Percentiles rank a stretch among this genome's conserved stretches.
Evolutionary conservation across 2,329 filamentous ascomycete species (phyloP).

Genomic region (Metarhizium anisopliae): DNA sequence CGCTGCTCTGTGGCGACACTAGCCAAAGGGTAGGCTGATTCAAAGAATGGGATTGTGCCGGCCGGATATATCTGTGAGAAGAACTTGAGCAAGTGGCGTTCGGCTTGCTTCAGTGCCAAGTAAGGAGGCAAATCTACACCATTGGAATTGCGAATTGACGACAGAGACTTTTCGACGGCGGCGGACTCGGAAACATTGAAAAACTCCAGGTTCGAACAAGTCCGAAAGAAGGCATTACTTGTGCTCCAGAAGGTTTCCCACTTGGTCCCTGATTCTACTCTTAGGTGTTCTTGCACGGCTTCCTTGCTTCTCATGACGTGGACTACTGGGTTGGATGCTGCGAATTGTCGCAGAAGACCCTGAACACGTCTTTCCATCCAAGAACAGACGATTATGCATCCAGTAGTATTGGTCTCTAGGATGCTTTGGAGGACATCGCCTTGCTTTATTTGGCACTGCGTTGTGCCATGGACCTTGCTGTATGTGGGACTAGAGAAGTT

Average conservation of each 20-base stretch:
- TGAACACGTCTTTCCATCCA: conserved; percentile 59
- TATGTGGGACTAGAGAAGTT: conserved; percentile 54
- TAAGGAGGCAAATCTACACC: conserved; percentile 45
- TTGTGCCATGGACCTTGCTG: conserved; percentile 51
- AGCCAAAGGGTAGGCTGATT: conserved; percentile 57
- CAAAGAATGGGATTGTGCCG: conserved; percentile 46
- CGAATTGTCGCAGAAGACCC: conserved; percentile 50
- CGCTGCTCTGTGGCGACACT: conserved; percentile 50
- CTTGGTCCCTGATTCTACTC: conserved; percentile 44
- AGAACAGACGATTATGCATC: conserved; percentile 63
- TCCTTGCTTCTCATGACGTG: conserved; percentile 58
- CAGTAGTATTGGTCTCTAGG: conserved; percentile 47
- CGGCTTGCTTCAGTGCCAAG: conserved; percentile 57
- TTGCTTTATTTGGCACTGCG: conserved; percentile 55
- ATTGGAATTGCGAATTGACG: neutral
- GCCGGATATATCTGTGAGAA: conserved; percentile 50
- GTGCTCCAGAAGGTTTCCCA: conserved; percentile 49
- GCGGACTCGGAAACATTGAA: conserved; percentile 59
- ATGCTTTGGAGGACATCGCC: conserved; percentile 51
- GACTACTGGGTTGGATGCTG: conserved; percentile 58
- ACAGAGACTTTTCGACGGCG: conserved; percentile 7
- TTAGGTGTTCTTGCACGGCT: conserved; percentile 56
- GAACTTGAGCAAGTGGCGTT: conserved; percentile 62
- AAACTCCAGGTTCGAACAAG: conserved; percentile 67
- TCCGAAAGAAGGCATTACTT: conserved; percentile 49